Evolutionary conservation across 2,329 filamentous ascomycete genomes (phyloP).

Genomic region (Epichloe baconii): DNA sequence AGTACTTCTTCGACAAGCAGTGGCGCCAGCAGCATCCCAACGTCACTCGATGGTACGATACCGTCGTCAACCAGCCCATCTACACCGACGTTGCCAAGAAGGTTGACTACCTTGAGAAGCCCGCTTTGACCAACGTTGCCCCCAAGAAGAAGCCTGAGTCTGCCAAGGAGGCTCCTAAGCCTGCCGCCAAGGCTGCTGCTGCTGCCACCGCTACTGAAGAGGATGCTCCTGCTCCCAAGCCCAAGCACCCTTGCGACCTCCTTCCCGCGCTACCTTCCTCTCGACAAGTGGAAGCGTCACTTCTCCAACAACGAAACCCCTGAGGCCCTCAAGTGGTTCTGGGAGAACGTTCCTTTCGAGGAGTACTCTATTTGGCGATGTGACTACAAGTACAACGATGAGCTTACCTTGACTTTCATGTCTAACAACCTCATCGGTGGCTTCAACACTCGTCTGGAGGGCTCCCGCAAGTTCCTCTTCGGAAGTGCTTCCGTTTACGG

Average conservation of each 20-base stretch:
- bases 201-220: slow-evolving; percentile 23
- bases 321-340: slow-evolving; percentile 90
- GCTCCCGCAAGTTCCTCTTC: slow-evolving; percentile 95
- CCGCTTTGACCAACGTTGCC: slow-evolving; percentile 55
- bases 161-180: slow-evolving; percentile 57
- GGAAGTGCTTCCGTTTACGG: slow-evolving; percentile 84
- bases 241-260: slow-evolving; percentile 89
- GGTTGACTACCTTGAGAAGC: slow-evolving; percentile 69
- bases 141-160: slow-evolving; percentile 73
- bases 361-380: slow-evolving; percentile 94
- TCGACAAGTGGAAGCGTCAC: slow-evolving; percentile 97
- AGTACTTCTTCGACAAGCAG: slow-evolving; percentile 86
- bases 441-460: slow-evolving; percentile 96
- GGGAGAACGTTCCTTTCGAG: slow-evolving; percentile 85
- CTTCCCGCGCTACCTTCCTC: slow-evolving; percentile 66
- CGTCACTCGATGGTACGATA: slow-evolving; percentile 87
- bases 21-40: slow-evolving; percentile 77
- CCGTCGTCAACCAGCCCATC: slow-evolving; percentile 83
- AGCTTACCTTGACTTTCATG: slow-evolving; percentile 98
- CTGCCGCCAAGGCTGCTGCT: slow-evolving; percentile 12
- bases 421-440: slow-evolving; percentile 96
- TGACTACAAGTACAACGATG: slow-evolving; percentile 98
- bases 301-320: slow-evolving; percentile 94
- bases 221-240: slow-evolving; percentile 54
- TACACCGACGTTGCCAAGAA: slow-evolving; percentile 69